Conservation (phyloP, 169 alveolate species). For the Fabrea salina region DNA sequence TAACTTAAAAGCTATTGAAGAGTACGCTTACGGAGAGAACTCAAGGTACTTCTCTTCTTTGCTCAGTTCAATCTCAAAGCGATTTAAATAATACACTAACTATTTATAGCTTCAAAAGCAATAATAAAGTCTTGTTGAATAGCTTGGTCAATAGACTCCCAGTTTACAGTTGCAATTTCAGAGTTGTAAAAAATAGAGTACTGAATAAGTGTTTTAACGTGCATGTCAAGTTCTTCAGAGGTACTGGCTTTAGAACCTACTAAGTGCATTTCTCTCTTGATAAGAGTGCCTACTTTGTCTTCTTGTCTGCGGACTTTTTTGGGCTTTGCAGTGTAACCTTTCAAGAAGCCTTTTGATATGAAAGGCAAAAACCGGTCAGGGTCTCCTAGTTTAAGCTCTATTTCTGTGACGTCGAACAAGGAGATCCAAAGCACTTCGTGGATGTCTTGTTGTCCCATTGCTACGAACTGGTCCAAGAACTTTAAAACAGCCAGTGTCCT, state of each 20-base stretch:
- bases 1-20: no score
- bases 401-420: not conserved
- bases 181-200: not conserved
- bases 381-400: not conserved
- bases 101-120: no score
- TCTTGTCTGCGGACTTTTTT: not conserved
- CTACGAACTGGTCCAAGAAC: not conserved
- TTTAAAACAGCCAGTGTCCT: not conserved
- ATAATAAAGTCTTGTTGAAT: not conserved
- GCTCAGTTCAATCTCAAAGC: no score
- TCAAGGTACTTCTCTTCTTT: no score
- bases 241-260: not conserved
- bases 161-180: not conserved
- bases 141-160: not conserved
- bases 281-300: not conserved
- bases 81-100: no score
- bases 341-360: not conserved
- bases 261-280: not conserved
- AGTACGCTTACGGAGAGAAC: no score
- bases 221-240: not conserved
- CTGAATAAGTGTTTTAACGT: not conserved
- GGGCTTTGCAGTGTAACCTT: not conserved
- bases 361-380: not conserved
- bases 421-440: not conserved
- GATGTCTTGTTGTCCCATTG: not conserved